These are phyloP conservation scores for Elongisporangium undulatum DNA, from an alignment of 352 stramenopile genomes.

Conservation along the genomic window DNA sequence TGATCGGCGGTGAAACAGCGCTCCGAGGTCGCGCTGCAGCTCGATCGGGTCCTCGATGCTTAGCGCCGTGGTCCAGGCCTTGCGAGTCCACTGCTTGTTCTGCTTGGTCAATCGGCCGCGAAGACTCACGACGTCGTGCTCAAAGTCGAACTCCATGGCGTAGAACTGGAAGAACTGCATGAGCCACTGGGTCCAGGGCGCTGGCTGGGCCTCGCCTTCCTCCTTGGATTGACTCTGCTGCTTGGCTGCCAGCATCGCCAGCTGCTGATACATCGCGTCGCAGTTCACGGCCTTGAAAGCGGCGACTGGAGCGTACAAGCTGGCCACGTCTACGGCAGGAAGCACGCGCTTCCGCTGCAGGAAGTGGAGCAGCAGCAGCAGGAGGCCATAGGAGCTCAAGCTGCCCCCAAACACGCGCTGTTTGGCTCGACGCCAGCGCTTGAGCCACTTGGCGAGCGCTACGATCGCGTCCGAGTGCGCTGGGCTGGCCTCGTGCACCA, in stretches of 20 bases:
- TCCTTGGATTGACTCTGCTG: slow-evolving; percentile 12
- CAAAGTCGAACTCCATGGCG: slow-evolving; percentile 64
- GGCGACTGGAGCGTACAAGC: background rate
- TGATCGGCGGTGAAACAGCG: slow-evolving; percentile 53
- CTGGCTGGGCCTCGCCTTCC: background rate
- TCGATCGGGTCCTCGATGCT: slow-evolving; percentile 83
- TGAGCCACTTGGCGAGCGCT: slow-evolving; percentile 37
- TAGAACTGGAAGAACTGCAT: slow-evolving; percentile 76
- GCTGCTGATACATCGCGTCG: slow-evolving; percentile 13
- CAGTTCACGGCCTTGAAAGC: slow-evolving; percentile 15
- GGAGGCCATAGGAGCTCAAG: slow-evolving; percentile 69
- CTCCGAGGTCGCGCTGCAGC: slow-evolving; percentile 57
- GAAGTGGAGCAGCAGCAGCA: slow-evolving; percentile 65
- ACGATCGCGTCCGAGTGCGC: background rate
- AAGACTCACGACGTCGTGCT: slow-evolving; percentile 57
- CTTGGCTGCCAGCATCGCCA: slow-evolving; percentile 8
- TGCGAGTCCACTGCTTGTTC: slow-evolving; percentile 44
- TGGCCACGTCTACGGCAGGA: slow-evolving; percentile 27
- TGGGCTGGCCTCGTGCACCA: slow-evolving; percentile 15
- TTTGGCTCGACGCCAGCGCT: slow-evolving; percentile 37
- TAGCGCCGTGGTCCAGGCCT: slow-evolving; percentile 30
- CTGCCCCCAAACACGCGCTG: slow-evolving; percentile 23
- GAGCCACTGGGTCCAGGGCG: slow-evolving; percentile 6
- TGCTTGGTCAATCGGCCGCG: slow-evolving; percentile 32
- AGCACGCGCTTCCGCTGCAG: slow-evolving; percentile 46